These are phyloP conservation scores for Claviceps spartinae DNA, from an alignment of 2,329 filamentous ascomycete genomes.

Conservation along the genomic window DNA sequence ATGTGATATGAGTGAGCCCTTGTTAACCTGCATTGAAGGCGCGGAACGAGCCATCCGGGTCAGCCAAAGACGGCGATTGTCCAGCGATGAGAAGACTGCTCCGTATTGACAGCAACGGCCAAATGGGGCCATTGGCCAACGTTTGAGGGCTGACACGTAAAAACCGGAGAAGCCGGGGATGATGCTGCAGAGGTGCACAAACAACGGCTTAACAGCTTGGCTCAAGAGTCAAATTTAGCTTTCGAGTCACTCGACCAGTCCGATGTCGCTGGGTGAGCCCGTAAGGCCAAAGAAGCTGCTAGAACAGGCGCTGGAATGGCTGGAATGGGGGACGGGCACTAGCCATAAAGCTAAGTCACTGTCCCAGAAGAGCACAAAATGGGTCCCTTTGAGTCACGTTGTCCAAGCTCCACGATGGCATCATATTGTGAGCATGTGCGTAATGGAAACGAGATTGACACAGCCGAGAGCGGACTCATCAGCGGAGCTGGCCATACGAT, in stretches of 20 bases:
- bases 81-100: too few relatives aligned
- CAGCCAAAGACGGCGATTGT: too few relatives aligned
- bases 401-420: constrained; percentile 4
- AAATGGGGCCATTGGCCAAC: too few relatives aligned
- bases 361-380: background rate
- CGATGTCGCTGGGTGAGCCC: background rate
- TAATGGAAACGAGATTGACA: background rate
- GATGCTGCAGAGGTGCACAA: background rate
- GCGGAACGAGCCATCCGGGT: too few relatives aligned
- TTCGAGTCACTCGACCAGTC: background rate
- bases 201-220: background rate
- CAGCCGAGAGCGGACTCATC: background rate
- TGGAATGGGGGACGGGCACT: background rate
- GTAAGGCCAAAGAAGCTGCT: background rate
- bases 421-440: constrained; percentile 5
- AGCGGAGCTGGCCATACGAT: background rate
- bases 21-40: too few relatives aligned
- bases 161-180: background rate
- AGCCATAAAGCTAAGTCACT: background rate
- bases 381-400: constrained; percentile 5
- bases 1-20: too few relatives aligned
- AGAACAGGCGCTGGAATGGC: background rate
- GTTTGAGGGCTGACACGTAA: too few relatives aligned
- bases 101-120: too few relatives aligned
- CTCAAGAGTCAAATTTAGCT: background rate